These are phyloP conservation scores for Penicillium sp. DNA, from an alignment of 2,329 filamentous ascomycete genomes.

Conservation along the genomic window DNA sequence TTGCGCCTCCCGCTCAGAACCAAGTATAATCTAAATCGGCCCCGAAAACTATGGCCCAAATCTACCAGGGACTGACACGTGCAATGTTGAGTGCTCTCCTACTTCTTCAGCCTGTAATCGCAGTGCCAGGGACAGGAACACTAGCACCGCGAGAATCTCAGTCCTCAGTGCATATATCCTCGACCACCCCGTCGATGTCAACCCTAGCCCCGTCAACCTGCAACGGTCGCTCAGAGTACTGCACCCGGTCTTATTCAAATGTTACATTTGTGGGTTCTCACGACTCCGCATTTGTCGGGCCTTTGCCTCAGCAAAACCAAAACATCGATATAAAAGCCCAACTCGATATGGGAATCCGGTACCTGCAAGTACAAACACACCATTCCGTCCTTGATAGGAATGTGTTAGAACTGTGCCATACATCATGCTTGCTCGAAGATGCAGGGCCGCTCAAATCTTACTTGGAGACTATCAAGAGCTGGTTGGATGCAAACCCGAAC, in stretches of 20 bases:
- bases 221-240: slow-evolving; percentile 60
- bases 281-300: slow-evolving; percentile 64
- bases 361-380: slow-evolving; percentile 65
- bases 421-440: slow-evolving; percentile 60
- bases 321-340: slow-evolving; percentile 59
- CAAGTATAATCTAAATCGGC: not conserved
- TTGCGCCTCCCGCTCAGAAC: not conserved
- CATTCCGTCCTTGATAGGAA: slow-evolving; percentile 47
- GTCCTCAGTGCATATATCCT: slow-evolving; percentile 3
- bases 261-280: slow-evolving; percentile 65
- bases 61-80: slow-evolving; percentile 2
- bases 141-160: slow-evolving; percentile 5
- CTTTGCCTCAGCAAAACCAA: slow-evolving; percentile 58
- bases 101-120: not conserved
- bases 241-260: slow-evolving; percentile 58
- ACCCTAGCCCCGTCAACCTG: slow-evolving; percentile 40
- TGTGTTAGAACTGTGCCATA: slow-evolving; percentile 63
- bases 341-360: slow-evolving; percentile 62
- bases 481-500: slow-evolving; percentile 58
- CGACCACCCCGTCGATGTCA: slow-evolving; percentile 9
- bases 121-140: not conserved
- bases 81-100: slow-evolving; percentile 9
- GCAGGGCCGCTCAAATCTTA: slow-evolving; percentile 58
- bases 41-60: slow-evolving; percentile 10
- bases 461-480: slow-evolving; percentile 58